These are phyloP conservation scores for Rutstroemia sp. DNA, from an alignment of 2,329 filamentous ascomycete genomes.

Conservation along the genomic window DNA sequence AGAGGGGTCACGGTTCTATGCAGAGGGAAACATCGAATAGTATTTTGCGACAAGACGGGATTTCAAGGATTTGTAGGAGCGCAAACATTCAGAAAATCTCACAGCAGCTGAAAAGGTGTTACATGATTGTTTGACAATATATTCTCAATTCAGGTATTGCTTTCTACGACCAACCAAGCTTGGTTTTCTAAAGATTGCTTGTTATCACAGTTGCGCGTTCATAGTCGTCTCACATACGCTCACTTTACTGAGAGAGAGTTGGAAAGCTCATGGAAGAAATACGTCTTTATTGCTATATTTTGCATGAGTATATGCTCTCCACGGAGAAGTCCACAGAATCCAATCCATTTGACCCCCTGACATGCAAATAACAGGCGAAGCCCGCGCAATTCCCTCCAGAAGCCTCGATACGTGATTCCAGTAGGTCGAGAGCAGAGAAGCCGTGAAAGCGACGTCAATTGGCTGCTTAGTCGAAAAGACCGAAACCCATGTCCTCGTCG, in stretches of 20 bases:
- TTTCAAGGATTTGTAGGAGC: too few relatives aligned
- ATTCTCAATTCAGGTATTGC: too few relatives aligned
- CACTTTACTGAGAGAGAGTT: neutral
- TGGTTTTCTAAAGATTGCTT: too few relatives aligned
- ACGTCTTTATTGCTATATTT: conserved; percentile 29
- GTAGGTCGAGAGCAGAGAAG: conserved; percentile 20
- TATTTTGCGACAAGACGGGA: neutral
- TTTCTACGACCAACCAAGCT: too few relatives aligned
- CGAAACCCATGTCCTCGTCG: conserved; percentile 72
- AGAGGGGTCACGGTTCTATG: neutral
- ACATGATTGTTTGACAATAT: too few relatives aligned
- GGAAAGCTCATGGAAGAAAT: conserved; percentile 21
- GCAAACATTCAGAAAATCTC: too few relatives aligned
- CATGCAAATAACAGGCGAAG: conserved; percentile 25
- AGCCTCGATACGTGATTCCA: conserved; percentile 18
- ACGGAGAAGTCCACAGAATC: conserved; percentile 15
- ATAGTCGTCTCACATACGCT: neutral
- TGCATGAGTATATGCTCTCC: conserved; percentile 21
- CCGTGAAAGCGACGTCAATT: conserved; percentile 16
- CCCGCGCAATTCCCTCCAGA: conserved; percentile 26
- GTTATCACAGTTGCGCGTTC: too few relatives aligned
- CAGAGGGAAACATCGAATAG: too few relatives aligned
- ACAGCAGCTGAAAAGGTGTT: too few relatives aligned
- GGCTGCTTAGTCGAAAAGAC: conserved; percentile 63
- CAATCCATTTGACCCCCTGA: conserved; percentile 21